A percentile compares a stretch with the other conserved stretches of the same genome.
phyloP scores from a whole-genome alignment of 345 rosid genomes.

The Boechera stricta region DNA sequence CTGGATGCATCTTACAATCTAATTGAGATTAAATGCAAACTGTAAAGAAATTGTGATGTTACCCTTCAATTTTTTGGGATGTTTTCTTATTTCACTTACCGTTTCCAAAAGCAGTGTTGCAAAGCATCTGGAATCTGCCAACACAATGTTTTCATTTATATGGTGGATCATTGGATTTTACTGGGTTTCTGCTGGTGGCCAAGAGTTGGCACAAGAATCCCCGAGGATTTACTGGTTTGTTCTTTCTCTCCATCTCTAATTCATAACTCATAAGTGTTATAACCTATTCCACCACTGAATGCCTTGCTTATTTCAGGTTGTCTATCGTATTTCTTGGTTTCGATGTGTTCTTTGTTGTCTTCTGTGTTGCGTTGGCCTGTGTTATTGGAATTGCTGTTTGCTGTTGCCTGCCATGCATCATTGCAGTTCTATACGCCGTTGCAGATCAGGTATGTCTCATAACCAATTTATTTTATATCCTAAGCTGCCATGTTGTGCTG shows the following conservation, averaged over 20 bases:
- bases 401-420: constrained; percentile 98
- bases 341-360: constrained; percentile 95
- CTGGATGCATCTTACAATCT: constrained; percentile 22
- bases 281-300: constrained; percentile 7
- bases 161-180: constrained; percentile 99
- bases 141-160: constrained; percentile 95
- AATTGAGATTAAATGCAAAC: constrained; percentile 1
- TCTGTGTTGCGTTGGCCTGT: constrained; percentile 95
- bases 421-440: constrained; percentile 91
- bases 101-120: constrained; percentile 58
- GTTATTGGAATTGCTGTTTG: constrained; percentile 97
- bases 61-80: background rate
- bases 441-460: constrained; percentile 83
- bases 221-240: constrained; percentile 87
- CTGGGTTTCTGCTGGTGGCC: constrained; percentile 97
- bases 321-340: constrained; percentile 92
- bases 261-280: background rate
- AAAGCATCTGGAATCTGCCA: constrained; percentile 95
- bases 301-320: constrained; percentile 64
- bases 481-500: background rate
- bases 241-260: constrained; percentile 21
- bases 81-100: constrained; percentile 15
- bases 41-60: constrained; percentile 15
- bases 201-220: constrained; percentile 66
- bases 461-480: constrained; percentile 13